These are phyloP conservation scores for Pestalotiopsis sp. DNA, from an alignment of 2,329 filamentous ascomycete genomes.

Conservation along the genomic window DNA sequence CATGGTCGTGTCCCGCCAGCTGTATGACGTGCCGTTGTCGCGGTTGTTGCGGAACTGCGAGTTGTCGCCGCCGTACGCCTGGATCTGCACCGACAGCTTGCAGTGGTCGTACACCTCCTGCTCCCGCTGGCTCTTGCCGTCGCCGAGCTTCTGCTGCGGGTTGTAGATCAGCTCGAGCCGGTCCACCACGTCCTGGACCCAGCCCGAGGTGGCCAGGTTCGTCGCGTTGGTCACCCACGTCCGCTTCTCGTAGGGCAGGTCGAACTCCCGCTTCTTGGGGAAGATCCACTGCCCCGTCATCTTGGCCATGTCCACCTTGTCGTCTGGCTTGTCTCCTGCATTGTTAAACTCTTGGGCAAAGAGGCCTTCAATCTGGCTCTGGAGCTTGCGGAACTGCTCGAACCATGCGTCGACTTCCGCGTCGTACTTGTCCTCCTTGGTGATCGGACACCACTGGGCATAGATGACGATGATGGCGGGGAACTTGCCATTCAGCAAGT, in stretches of 20 bases:
- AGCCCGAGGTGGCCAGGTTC: conserved; percentile 39
- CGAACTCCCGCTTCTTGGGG: conserved; percentile 45
- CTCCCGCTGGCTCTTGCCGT: not conserved
- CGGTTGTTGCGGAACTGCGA: conserved; percentile 42
- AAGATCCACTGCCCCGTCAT: conserved; percentile 50
- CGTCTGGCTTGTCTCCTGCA: not conserved
- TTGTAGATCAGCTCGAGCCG: not conserved
- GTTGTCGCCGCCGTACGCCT: conserved; percentile 29
- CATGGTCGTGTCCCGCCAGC: conserved; percentile 47
- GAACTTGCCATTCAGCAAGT: conserved; percentile 34
- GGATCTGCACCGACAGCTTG: not conserved
- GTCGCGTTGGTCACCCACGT: conserved; percentile 45
- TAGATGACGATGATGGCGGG: conserved; percentile 45
- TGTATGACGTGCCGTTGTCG: conserved; percentile 47
- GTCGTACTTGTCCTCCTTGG: conserved; percentile 35
- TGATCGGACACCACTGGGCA: conserved; percentile 49
- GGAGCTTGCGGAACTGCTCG: conserved; percentile 25
- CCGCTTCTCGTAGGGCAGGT: conserved; percentile 49
- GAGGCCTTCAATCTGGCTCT: not conserved
- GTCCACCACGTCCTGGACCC: conserved; percentile 26
- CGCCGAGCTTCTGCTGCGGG: not conserved
- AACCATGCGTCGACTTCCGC: conserved; percentile 37
- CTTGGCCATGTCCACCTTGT: conserved; percentile 32
- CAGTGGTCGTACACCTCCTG: not conserved
- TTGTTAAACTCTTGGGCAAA: not conserved